Evolutionary conservation across 192 early-diverging fungal genomes (phyloP).

Genomic region (Neocallimastix lanati): DNA sequence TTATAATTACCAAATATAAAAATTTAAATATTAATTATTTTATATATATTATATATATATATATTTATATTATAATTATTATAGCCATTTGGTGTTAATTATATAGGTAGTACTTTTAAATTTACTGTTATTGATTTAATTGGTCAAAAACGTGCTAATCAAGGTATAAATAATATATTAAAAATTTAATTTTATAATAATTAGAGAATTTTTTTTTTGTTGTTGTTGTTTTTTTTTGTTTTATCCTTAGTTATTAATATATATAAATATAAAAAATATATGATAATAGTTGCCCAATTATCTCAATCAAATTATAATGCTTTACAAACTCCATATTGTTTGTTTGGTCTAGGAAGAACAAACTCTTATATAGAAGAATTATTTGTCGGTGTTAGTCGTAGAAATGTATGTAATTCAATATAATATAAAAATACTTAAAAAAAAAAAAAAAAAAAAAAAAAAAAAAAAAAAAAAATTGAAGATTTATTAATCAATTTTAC

Average conservation of each 20-base stretch:
- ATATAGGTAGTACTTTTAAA: slow-evolving; percentile 70
- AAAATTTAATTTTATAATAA: no score
- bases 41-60: not conserved
- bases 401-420: slow-evolving; percentile 37
- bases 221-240: not conserved
- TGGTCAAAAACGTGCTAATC: slow-evolving; percentile 56
- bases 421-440: no score
- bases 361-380: slow-evolving; percentile 93
- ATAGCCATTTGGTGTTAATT: slow-evolving; percentile 65
- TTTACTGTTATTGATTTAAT: slow-evolving; percentile 63
- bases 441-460: no score
- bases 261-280: no score
- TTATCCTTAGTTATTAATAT: no score
- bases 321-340: slow-evolving; percentile 56
- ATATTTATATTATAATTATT: not conserved
- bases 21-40: not conserved
- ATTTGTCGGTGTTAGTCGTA: slow-evolving; percentile 58
- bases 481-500: no score
- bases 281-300: slow-evolving; percentile 54
- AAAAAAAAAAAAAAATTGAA: no score
- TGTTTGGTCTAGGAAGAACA: slow-evolving; percentile 78
- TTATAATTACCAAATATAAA: no score
- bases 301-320: slow-evolving; percentile 60
- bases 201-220: slow-evolving; percentile 5
- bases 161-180: slow-evolving; percentile 33